Evolutionary conservation across 371 early-diverging fungal genomes (phyloP), one percentile per base, ranked within the genome.

Genomic region (Mortierella sp.): DNA sequence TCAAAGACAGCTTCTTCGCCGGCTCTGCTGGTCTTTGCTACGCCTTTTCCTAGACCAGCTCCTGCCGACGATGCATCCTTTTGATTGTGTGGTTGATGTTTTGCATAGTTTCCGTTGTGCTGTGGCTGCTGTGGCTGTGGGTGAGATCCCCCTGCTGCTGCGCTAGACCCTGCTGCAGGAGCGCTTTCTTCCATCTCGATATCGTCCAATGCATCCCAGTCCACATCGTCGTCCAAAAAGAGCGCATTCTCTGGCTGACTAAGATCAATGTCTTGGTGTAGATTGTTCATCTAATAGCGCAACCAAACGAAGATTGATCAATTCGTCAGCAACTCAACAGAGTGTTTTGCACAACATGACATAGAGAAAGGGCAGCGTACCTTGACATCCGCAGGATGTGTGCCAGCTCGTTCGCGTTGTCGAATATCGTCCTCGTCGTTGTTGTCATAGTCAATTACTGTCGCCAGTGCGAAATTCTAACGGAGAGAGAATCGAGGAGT

Each of bases 191-290:
- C 72, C 54, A 61, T 66, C 14, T 72, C 72, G 9, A 66, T n/a
- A 14, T 72, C 72, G 19, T 65, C 66, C n/a, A 72, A 31, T 7
- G 57, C 57, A 13, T 44, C 61, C 72, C 72, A 72, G 22, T 72
- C 58, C 3, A 24, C 58, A 27, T 72, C 72, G 19, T 72, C 67
- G 13, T 62, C 67, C 57, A 72, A 49, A 41, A 61, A 61, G 3
- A 65, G 45, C 0, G 72, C 72, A 22, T 72, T 72, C 45, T 72
- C 72, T 17, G 66, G 46, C n/a, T 71, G 71, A 1, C 59, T 49
- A 12, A 70, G 45, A 43, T 63, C 71, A 40, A 63, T 12, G 7
- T 43, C 50, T 1, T 19, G 29, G 1, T 51, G 57, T 25, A 52
- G 16, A 24, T n/a, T n/a, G n/a, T n/a, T n/a, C n/a, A n/a, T n/a